These are phyloP conservation scores for Melampsora abietis-canadensis DNA, from an alignment of 1,284 basidiomycete genomes.

Conservation along the genomic window DNA sequence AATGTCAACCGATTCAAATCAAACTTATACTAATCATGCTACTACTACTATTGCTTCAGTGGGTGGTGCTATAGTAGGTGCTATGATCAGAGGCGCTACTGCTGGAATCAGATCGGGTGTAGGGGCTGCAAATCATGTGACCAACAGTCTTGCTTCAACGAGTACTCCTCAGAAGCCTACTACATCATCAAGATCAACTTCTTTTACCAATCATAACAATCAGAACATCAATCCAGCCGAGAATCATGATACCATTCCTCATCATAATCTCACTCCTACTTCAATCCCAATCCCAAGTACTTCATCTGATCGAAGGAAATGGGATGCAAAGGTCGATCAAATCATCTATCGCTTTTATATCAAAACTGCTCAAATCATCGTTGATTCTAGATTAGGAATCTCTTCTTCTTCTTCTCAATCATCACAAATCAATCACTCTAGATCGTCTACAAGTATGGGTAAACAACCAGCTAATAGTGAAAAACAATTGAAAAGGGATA, in stretches of 20 bases:
- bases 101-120: neutral
- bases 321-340: slow-evolving; percentile 18
- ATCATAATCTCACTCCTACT: neutral
- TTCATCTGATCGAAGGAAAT: neutral
- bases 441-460: slow-evolving; percentile 1
- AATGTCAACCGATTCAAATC: neutral
- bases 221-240: too few relatives aligned
- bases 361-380: slow-evolving; percentile 28
- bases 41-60: neutral
- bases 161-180: neutral
- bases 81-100: neutral
- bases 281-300: neutral
- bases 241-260: too few relatives aligned
- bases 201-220: neutral
- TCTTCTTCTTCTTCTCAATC: neutral
- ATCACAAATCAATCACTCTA: neutral
- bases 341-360: slow-evolving; percentile 32
- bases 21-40: neutral
- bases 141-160: neutral
- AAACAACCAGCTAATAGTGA: slow-evolving; percentile 1
- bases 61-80: neutral
- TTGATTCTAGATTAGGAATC: slow-evolving; percentile 11
- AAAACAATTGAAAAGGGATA: slow-evolving; percentile 7
- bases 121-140: slow-evolving; percentile 1
- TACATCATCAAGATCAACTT: neutral